A percentile compares a stretch with the other conserved stretches of the same genome.
Evolutionary conservation across 257 asterid genomes (phyloP).

Genomic region (Primulina huaijiensis): DNA sequence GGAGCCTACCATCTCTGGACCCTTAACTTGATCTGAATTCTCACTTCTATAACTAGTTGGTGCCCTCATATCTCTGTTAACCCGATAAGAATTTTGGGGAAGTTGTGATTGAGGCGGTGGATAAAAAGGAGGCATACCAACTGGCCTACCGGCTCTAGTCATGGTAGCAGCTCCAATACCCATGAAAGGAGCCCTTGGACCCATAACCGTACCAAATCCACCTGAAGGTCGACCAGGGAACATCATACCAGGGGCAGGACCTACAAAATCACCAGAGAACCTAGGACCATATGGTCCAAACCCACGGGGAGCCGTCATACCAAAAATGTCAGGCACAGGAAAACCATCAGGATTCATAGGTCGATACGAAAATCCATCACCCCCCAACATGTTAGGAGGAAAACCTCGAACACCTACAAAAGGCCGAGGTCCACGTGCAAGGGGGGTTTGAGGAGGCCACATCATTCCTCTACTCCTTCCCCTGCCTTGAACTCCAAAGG

Average conservation of each 20-base stretch:
- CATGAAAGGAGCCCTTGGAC: constrained; percentile 75
- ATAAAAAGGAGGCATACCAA: constrained; percentile 37
- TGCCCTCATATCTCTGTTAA: constrained; percentile 51
- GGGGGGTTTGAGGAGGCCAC: constrained; percentile 87
- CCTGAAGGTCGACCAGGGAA: constrained; percentile 74
- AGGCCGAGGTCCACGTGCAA: constrained; percentile 64
- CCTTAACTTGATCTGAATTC: constrained; percentile 57
- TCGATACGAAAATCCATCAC: constrained; percentile 73
- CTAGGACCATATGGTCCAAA: constrained; percentile 82
- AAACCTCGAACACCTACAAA: constrained; percentile 65
- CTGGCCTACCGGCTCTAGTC: constrained; percentile 51
- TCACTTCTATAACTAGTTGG: constrained; percentile 42
- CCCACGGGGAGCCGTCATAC: constrained; percentile 73
- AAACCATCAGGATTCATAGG: constrained; percentile 68
- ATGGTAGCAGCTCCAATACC: constrained; percentile 40
- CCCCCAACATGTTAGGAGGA: constrained; percentile 74
- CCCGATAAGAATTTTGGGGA: constrained; percentile 43
- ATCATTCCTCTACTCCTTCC: constrained; percentile 88
- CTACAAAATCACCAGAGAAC: constrained; percentile 68
- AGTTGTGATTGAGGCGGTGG: constrained; percentile 45
- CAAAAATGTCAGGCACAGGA: constrained; percentile 67
- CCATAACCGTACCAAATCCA: constrained; percentile 84
- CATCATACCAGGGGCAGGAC: constrained; percentile 70
- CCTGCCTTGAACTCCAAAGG: constrained; percentile 56
- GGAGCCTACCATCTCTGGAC: constrained; percentile 46